A percentile compares a stretch with the other conserved stretches of the same genome.
Conservation (phyloP, 2,329 filamentous ascomycete species). For the Elsinoe australis region DNA sequence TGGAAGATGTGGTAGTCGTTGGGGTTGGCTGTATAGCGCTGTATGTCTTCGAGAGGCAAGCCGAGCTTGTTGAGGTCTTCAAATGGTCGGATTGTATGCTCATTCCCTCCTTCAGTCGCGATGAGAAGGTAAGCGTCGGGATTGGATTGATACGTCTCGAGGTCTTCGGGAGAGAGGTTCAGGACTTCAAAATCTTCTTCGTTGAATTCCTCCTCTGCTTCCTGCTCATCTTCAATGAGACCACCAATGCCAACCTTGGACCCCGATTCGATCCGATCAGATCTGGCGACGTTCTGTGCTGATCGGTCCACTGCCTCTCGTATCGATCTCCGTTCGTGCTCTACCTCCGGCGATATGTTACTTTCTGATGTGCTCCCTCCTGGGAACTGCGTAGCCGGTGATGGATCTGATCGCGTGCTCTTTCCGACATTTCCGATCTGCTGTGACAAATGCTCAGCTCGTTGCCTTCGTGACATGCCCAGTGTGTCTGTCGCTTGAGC, state of each 20-base stretch:
- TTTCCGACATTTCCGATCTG: neutral
- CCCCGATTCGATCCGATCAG: too few relatives aligned
- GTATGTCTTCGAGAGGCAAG: neutral
- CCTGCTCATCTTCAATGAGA: neutral
- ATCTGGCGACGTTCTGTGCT: neutral
- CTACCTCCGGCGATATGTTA: conserved; percentile 7
- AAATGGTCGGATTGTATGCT: neutral
- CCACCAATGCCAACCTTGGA: too few relatives aligned
- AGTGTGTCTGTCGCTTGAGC: too few relatives aligned
- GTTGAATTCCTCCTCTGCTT: neutral
- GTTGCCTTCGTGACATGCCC: neutral
- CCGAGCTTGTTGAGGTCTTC: conserved; percentile 2
- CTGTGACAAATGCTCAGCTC: neutral
- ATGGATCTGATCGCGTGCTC: neutral
- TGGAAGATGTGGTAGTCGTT: conserved; percentile 1
- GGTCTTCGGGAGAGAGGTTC: neutral
- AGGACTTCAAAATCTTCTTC: neutral
- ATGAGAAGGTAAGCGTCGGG: neutral
- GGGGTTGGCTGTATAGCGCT: neutral
- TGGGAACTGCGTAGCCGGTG: neutral
- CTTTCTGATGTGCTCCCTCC: neutral
- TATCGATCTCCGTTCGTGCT: neutral
- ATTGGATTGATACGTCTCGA: neutral
- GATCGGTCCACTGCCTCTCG: neutral
- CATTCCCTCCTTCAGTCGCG: neutral